These are phyloP conservation scores for Scytalidium sp. DNA, from an alignment of 2,329 filamentous ascomycete genomes.

Conservation along the genomic window DNA sequence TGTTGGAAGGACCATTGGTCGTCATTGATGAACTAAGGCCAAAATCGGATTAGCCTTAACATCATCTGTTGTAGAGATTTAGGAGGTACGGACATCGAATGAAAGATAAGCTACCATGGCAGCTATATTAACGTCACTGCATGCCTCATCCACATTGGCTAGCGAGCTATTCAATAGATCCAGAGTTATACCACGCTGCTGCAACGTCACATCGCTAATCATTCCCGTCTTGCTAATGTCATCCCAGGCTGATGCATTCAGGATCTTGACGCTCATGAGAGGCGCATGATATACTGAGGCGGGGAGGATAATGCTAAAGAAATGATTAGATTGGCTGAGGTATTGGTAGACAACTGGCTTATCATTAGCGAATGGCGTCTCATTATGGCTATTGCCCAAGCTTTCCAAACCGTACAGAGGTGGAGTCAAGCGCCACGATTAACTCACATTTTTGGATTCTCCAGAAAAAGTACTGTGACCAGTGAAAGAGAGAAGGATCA, in stretches of 20 bases:
- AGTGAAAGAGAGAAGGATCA: constrained; percentile 7
- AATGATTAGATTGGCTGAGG: constrained; percentile 14
- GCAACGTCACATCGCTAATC: constrained; percentile 13
- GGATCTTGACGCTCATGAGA: constrained; percentile 19
- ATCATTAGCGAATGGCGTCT: background rate
- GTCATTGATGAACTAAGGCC: constrained; percentile 12
- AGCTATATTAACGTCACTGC: background rate
- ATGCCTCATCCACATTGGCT: constrained; percentile 2
- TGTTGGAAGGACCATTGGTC: constrained; percentile 9
- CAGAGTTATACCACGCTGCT: constrained; percentile 15
- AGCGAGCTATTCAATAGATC: constrained; percentile 8
- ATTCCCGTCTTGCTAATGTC: constrained; percentile 11
- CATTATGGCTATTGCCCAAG: too few species aligned
- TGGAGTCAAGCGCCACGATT: background rate
- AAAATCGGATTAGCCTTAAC: background rate
- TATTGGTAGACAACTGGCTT: constrained; percentile 16
- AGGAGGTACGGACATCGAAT: background rate
- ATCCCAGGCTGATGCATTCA: constrained; percentile 20
- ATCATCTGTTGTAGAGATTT: background rate
- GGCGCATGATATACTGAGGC: constrained; percentile 10
- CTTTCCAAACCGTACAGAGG: too few species aligned
- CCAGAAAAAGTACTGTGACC: constrained; percentile 10
- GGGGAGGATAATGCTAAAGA: constrained; percentile 12
- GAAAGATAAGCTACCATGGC: background rate
- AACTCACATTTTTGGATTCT: constrained; percentile 15